phyloP scores from a whole-genome alignment of 2,329 filamentous ascomycete species.

The Clarireedia monteithiana region DNA sequence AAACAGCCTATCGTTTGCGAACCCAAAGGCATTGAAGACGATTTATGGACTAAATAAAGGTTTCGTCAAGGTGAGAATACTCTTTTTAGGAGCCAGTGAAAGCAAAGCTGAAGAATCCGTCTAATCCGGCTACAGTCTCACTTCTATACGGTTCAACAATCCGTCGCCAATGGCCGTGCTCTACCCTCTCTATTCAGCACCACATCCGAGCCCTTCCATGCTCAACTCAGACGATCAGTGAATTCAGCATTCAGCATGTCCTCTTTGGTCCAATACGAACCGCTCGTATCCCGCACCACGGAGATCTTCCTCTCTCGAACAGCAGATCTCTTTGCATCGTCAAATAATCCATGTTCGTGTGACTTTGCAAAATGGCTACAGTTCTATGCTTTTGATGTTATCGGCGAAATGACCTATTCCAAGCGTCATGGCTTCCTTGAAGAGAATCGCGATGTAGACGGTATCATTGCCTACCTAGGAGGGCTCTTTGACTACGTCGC shows the following conservation, averaged over 20 bases:
- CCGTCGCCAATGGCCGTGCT: slow-evolving; percentile 58
- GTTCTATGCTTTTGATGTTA: slow-evolving; percentile 77
- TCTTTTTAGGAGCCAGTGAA: not conserved
- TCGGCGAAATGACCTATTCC: slow-evolving; percentile 69
- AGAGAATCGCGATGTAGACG: slow-evolving; percentile 65
- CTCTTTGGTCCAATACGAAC: slow-evolving; percentile 69
- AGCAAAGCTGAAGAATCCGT: not conserved
- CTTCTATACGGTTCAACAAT: slow-evolving; percentile 74
- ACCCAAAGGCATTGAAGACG: slow-evolving; percentile 62
- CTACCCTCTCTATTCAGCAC: slow-evolving; percentile 71
- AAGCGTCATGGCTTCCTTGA: slow-evolving; percentile 71
- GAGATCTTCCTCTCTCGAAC: slow-evolving; percentile 61
- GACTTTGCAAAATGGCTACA: slow-evolving; percentile 69
- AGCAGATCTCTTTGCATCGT: slow-evolving; percentile 42
- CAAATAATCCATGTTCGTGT: slow-evolving; percentile 31
- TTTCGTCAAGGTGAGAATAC: slow-evolving; percentile 56
- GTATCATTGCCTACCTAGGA: slow-evolving; percentile 58
- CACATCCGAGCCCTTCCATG: slow-evolving; percentile 66
- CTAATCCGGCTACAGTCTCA: slow-evolving; percentile 47
- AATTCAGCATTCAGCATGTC: slow-evolving; percentile 74
- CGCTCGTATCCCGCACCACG: slow-evolving; percentile 69
- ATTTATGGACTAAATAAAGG: slow-evolving; percentile 83
- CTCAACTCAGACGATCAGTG: slow-evolving; percentile 65
- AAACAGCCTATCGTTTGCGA: slow-evolving; percentile 64
- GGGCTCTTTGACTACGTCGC: slow-evolving; percentile 64